Evolutionary conservation across 2,329 filamentous ascomycete species (phyloP), one percentile per base, ranked within the genome.

Genomic region (Plectosphaerella sp.): DNA sequence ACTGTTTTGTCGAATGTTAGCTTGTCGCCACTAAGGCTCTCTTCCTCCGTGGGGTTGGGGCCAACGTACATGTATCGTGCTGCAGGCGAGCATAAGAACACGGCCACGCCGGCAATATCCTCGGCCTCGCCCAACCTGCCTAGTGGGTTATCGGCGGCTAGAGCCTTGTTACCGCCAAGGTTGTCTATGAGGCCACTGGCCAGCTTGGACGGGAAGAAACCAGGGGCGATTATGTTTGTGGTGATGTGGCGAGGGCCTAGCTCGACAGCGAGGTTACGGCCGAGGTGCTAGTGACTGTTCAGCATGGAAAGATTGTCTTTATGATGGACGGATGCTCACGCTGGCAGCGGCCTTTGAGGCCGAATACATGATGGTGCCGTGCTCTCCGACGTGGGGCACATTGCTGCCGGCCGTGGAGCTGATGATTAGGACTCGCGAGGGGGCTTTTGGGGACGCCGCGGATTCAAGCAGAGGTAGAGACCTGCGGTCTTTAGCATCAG

Each of bases 151-250:
- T 69, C 69, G 47, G 74, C 72, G 22, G 71, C 77, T 41, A 84
- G 56, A 50, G 68, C 68, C 16, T 79, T 72, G 42, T 69, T 68
- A 2, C 86, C 86, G 12, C 86, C 86, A 46, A 76, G 70, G 57
- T 78, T 66, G 53, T 80, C 77, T 66, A 89, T 86, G 43, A 89
- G 62, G 0, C 80, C 85, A 51, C 74, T 78, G 1, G 86, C 83
- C 77, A 89, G 82, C 68, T 87, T 87, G 3, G 78, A 82, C 2
- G 84, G 83, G 67, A 86, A 88, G 65, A 88, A 86, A 0, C 85
- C 85, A 0, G 86, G 86, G 1, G 83, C 82, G 50, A 89, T 80
- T 45, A 80, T 77, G 60, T 89, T 89, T 53, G 80, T 79, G 11
- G 87, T 75, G 58, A 89, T 84, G 58, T 83, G 74, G 12, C 80